Conservation (phyloP, 2,329 filamentous ascomycete genomes). For the Trichoderma sp. region DNA sequence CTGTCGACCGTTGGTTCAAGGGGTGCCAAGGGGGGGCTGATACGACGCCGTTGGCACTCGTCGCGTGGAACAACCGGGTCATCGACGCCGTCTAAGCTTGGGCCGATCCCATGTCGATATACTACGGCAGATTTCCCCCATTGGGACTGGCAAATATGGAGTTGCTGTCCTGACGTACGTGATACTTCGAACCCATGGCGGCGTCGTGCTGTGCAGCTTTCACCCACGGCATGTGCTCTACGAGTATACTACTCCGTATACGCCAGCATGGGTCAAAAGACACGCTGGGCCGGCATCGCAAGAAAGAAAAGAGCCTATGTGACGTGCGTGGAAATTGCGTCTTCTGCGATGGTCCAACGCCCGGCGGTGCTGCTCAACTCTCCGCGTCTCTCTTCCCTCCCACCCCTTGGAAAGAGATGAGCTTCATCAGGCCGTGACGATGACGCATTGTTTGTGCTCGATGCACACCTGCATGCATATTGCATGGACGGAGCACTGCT, state of each 20-base stretch:
- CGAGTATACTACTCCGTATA: neutral
- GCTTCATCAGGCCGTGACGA: neutral
- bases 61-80: conserved; percentile 11
- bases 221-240: neutral
- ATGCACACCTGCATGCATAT: neutral
- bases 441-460: neutral
- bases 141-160: conserved; percentile 9
- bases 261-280: neutral
- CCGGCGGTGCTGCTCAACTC: neutral
- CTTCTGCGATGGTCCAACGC: neutral
- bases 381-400: neutral
- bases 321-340: neutral
- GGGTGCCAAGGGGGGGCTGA: neutral
- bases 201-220: neutral
- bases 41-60: conserved; percentile 19
- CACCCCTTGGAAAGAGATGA: neutral
- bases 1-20: conserved; percentile 9
- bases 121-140: conserved; percentile 9
- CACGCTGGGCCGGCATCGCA: neutral
- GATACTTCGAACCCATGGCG: neutral
- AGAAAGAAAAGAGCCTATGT: neutral
- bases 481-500: neutral
- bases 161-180: neutral
- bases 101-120: conserved; percentile 19
- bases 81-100: conserved; percentile 19